phyloP scores from a whole-genome alignment of 2,329 filamentous ascomycete species.

The Paramyrothecium roridum region DNA sequence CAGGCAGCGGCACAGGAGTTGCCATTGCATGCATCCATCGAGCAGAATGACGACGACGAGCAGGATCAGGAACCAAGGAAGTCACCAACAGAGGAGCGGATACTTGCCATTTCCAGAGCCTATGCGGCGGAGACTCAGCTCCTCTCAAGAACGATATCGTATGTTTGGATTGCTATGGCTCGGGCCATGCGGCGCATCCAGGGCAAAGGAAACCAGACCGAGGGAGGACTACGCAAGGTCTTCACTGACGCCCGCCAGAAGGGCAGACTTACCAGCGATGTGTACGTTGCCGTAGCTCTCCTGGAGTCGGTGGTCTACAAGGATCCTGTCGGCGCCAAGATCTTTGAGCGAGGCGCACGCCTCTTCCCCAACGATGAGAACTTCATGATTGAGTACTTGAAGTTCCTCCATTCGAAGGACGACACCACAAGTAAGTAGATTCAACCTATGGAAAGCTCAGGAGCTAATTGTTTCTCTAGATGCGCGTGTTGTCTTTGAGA shows the following conservation, averaged over 20 bases:
- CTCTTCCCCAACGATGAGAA: conserved; percentile 91
- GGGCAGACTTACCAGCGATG: conserved; percentile 87
- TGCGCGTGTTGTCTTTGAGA: conserved; percentile 94
- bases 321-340: conserved; percentile 86
- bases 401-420: conserved; percentile 87
- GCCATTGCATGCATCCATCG: conserved; percentile 32
- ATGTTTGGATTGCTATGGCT: conserved; percentile 92
- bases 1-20: conserved; percentile 41
- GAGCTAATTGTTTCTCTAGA: conserved; percentile 48
- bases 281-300: conserved; percentile 89
- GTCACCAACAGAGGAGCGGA: conserved; percentile 63
- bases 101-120: conserved; percentile 59
- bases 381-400: conserved; percentile 94
- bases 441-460: not conserved
- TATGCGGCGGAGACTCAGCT: conserved; percentile 71
- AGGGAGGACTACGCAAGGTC: conserved; percentile 80
- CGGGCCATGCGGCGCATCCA: conserved; percentile 92
- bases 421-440: conserved; percentile 80
- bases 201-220: conserved; percentile 64
- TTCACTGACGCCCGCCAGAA: conserved; percentile 86
- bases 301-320: conserved; percentile 97
- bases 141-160: conserved; percentile 82
- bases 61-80: conserved; percentile 36
- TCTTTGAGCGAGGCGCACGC: conserved; percentile 90
- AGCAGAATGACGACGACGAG: conserved; percentile 49